Percentiles rank a stretch among this genome's conserved stretches.
phyloP scores from a whole-genome alignment of 1,284 basidiomycete genomes.

The Ceratobasidium theobromae region DNA sequence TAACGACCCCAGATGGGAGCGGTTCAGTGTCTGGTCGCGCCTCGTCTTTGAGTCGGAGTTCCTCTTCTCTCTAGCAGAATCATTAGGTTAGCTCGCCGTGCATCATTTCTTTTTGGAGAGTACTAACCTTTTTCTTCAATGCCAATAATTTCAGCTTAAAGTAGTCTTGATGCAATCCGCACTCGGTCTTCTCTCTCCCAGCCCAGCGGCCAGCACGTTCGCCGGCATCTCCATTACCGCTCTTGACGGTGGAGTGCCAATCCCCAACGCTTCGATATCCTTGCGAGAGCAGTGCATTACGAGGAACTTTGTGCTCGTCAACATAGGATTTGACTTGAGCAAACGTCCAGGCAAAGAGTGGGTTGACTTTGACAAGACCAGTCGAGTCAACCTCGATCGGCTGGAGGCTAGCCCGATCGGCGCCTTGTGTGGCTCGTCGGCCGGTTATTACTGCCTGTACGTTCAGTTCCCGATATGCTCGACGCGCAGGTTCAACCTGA shows the following conservation, averaged over 20 bases:
- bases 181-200: conserved; percentile 90
- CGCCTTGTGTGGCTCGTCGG: conserved; percentile 89
- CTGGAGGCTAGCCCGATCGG: conserved; percentile 76
- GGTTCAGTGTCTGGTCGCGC: conserved; percentile 20
- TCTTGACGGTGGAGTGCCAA: conserved; percentile 90
- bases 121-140: conserved; percentile 38
- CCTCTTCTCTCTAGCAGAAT: conserved; percentile 38
- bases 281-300: conserved; percentile 84
- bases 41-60: conserved; percentile 40
- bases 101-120: background rate
- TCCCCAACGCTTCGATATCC: conserved; percentile 96
- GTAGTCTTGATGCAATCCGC: conserved; percentile 90
- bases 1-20: too few relatives aligned
- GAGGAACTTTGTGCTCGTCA: conserved; percentile 80
- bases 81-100: conserved; percentile 2
- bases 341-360: conserved; percentile 90
- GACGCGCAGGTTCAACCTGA: conserved; percentile 88
- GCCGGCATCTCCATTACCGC: conserved; percentile 66
- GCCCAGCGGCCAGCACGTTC: conserved; percentile 94
- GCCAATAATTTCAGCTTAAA: conserved; percentile 60
- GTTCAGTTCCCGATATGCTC: conserved; percentile 80
- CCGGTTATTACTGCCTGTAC: conserved; percentile 94
- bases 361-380: conserved; percentile 93
- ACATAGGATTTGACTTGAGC: conserved; percentile 84
- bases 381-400: conserved; percentile 92